Base-by-base conservation (phyloP, 176 grass and related monocot genomes). In the Metroxylon sagu region DNA sequence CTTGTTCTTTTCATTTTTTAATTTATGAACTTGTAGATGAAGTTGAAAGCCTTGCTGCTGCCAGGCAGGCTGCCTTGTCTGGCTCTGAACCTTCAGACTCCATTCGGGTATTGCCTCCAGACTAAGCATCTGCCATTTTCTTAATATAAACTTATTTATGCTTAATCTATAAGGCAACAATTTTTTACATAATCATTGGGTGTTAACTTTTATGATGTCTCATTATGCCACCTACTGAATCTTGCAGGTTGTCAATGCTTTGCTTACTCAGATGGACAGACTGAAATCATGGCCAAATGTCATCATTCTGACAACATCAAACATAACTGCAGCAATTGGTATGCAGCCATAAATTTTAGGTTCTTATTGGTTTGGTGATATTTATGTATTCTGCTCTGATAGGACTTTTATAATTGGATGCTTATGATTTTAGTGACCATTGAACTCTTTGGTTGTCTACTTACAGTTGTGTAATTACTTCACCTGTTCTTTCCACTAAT, bases 21-120 rank as follows among this genome's bases (percentile, higher is more conserved):
- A 68, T 63, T 61, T 30, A 16, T 71, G 48, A 56, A 69, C 67
- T 75, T 80, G 48, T 62, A 98, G 93, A 98, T 83, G 93, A 98
- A 80, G 93, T 98, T 74, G 93, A 98, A 92, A 98, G 93, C 64
- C 93, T 98, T 76, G 93, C 93, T 67, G 93, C 87, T 92, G 93
- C 93, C 5, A 90, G 87, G 74, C 87, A 98, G 50, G 93, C 93
- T 76, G 93, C 93, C 55, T 83, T 98, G 56, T 98, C 93, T 78
- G 93, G 93, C 28, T 98, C 93, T 71, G 93, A 98, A 76, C 93
- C 93, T 68, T 98, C 93, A 98, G 93, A 98, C 64, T 98, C 87
- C 63, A 92, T 98, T 72, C 79, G 93, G 82, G 93, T 98, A 80
- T 71, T 55, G 19, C 67, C 87, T 76, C 58, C 48, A 43, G 5